These are phyloP conservation scores for Goniomonas avonlea DNA, from an alignment of 78 protist species.

Conservation along the genomic window DNA sequence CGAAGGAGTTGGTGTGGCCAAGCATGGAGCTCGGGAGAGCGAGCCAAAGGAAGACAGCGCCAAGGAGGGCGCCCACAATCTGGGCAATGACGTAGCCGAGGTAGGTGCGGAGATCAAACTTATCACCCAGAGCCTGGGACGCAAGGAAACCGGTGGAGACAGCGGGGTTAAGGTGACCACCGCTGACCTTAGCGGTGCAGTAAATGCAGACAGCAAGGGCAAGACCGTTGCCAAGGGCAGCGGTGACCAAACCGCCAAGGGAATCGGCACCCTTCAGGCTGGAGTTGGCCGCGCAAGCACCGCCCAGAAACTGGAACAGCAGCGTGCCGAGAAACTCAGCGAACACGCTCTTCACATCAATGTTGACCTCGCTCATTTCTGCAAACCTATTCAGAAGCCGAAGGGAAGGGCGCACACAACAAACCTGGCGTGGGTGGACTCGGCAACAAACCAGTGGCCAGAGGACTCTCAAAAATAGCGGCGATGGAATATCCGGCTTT, in stretches of 20 bases:
- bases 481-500: too few species aligned
- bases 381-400: too few species aligned
- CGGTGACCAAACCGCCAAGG: neutral
- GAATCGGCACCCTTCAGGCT: too few species aligned
- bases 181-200: slow-evolving; percentile 23
- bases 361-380: too few species aligned
- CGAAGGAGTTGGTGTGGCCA: neutral
- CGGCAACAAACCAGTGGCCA: too few species aligned
- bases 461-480: too few species aligned
- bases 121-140: neutral
- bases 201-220: slow-evolving; percentile 9
- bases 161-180: slow-evolving; percentile 48
- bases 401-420: too few species aligned
- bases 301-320: neutral
- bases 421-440: too few species aligned
- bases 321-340: neutral
- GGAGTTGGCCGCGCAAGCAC: neutral
- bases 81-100: slow-evolving; percentile 20
- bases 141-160: slow-evolving; percentile 5
- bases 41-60: slow-evolving; percentile 2
- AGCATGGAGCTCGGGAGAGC: neutral
- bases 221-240: slow-evolving; percentile 32
- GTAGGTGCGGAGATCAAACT: neutral
- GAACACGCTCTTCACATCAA: neutral
- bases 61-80: slow-evolving; percentile 26